A percentile compares a stretch with the other conserved stretches of the same genome.
Conservation (phyloP, 352 stramenopile genomes). For the Pythium coloratum region DNA sequence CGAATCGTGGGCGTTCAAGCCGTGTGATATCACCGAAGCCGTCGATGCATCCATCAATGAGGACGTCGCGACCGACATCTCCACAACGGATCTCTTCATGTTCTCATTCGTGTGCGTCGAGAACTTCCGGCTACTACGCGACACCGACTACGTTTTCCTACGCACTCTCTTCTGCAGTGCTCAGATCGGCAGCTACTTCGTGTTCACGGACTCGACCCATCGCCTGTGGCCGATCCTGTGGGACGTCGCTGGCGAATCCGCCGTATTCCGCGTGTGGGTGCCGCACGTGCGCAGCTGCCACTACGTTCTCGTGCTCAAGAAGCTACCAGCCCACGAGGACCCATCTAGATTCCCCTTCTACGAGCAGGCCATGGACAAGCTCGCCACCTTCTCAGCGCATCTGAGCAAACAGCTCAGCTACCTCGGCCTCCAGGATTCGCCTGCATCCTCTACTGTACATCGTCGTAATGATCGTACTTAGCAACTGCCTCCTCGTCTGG, state of each 20-base stretch:
- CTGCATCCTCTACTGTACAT: not conserved
- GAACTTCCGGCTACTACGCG: slow-evolving; percentile 55
- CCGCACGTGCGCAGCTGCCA: slow-evolving; percentile 61
- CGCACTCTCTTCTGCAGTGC: slow-evolving; percentile 47
- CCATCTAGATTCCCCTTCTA: slow-evolving; percentile 45
- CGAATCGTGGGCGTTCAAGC: slow-evolving; percentile 40
- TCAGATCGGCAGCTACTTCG: slow-evolving; percentile 42
- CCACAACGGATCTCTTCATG: slow-evolving; percentile 45
- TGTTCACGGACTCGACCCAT: slow-evolving; percentile 76
- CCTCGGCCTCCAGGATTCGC: slow-evolving; percentile 6
- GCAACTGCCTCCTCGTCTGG: slow-evolving; percentile 1
- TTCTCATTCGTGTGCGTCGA: slow-evolving; percentile 79
- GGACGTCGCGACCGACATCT: slow-evolving; percentile 29
- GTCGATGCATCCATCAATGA: slow-evolving; percentile 39
- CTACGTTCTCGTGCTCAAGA: slow-evolving; percentile 65
- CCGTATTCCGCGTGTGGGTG: slow-evolving; percentile 52
- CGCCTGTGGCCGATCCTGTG: slow-evolving; percentile 65
- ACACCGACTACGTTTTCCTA: slow-evolving; percentile 51
- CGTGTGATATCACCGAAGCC: slow-evolving; percentile 63
- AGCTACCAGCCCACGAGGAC: slow-evolving; percentile 31
- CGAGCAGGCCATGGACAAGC: slow-evolving; percentile 36
- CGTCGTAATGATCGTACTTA: not conserved
- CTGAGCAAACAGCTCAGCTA: slow-evolving; percentile 38
- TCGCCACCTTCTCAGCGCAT: slow-evolving; percentile 51
- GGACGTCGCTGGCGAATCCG: slow-evolving; percentile 35